Base-by-base conservation (phyloP, 2,329 filamentous ascomycete species). In the Ophiognomonia clavigignenti-juglandacearum region DNA sequence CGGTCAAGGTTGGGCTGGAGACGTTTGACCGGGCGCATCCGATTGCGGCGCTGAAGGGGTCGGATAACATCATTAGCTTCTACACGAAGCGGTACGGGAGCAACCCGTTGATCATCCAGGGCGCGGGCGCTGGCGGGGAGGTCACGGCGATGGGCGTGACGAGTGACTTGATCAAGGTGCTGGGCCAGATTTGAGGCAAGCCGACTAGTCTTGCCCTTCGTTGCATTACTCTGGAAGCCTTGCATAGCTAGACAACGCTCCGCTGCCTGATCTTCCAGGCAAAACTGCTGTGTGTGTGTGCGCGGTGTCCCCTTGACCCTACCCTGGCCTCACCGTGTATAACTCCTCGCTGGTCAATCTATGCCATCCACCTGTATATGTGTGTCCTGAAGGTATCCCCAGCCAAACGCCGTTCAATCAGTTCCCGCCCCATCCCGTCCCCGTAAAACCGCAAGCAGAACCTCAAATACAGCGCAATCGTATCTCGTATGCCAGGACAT, bases 41-140 rank as follows among this genome's bases (percentile, higher is more conserved):
- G 11, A 96, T 98, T 69, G 93, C 93, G 13, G 86, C 87, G 39
- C 76, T 98, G 48, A 95, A 96, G 78, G 93, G 93, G 29, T 97
- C 91, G 66, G 93, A 97, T 65, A 98, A 98, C 73, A 95, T 98
- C 64, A 96, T 98, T 64, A 95, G 85, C 74, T 96, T 98, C 75
- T 95, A 96, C 70, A 98, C 93, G 6, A 86, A 95, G 75, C 80
- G 93, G 59, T 98, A 98, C 63, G 90, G 90, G 49, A 78, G 75
- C 63, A 95, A 92, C 68, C 91, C 93, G 36, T 74, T 98, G 53
- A 96, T 96, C 62, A 82, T 98, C 54, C 92, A 97, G 72, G 93
- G 93, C 50, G 90, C 89, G 29, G 93, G 91, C 52, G 93, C 93
- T 22, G 93, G 93, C 58, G 91, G 88, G 54, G 91, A 96, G 37